Percentiles rank a stretch among this genome's conserved stretches.
These are phyloP conservation scores for Scutellaria minor DNA, from an alignment of 257 asterid species.

Conservation along the genomic window DNA sequence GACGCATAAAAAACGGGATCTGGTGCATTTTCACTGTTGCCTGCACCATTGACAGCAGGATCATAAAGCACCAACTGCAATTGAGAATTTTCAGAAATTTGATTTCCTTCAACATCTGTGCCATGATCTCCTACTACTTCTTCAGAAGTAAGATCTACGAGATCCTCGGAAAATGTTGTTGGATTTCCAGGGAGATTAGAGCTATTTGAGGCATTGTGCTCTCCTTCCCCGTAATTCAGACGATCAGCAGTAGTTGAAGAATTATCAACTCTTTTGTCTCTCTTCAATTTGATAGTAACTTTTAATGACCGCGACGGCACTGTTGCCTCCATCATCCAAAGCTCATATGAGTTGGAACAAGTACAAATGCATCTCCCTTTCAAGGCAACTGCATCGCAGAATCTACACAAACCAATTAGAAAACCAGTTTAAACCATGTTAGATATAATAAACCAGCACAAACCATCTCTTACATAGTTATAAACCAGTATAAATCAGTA, in stretches of 20 bases:
- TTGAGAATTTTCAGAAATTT: slow-evolving; percentile 55
- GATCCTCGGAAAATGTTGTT: slow-evolving; percentile 40
- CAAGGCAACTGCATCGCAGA: slow-evolving; percentile 17
- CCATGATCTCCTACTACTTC: slow-evolving; percentile 46
- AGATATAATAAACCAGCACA: not conserved
- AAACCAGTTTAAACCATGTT: not conserved
- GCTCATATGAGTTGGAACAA: not conserved
- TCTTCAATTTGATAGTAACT: slow-evolving; percentile 48
- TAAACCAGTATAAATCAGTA: too few relatives aligned
- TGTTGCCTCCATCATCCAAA: slow-evolving; percentile 41
- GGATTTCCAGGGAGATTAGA: slow-evolving; percentile 36
- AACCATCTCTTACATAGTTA: too few relatives aligned
- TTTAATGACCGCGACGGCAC: slow-evolving; percentile 44
- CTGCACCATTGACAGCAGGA: slow-evolving; percentile 46
- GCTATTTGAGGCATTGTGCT: slow-evolving; percentile 37
- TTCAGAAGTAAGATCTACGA: slow-evolving; percentile 35
- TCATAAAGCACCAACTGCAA: slow-evolving; percentile 83
- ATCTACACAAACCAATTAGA: slow-evolving; percentile 2
- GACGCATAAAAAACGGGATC: slow-evolving; percentile 36
- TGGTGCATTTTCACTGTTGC: slow-evolving; percentile 38
- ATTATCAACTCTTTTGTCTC: slow-evolving; percentile 33
- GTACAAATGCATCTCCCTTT: not conserved
- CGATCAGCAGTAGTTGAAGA: slow-evolving; percentile 39
- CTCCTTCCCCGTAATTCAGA: slow-evolving; percentile 37
- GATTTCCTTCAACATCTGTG: slow-evolving; percentile 47